Evolutionary conservation across 2,329 filamentous ascomycete genomes (phyloP), one percentile per base, ranked within the genome.

Genomic region (Fusarium coicis): DNA sequence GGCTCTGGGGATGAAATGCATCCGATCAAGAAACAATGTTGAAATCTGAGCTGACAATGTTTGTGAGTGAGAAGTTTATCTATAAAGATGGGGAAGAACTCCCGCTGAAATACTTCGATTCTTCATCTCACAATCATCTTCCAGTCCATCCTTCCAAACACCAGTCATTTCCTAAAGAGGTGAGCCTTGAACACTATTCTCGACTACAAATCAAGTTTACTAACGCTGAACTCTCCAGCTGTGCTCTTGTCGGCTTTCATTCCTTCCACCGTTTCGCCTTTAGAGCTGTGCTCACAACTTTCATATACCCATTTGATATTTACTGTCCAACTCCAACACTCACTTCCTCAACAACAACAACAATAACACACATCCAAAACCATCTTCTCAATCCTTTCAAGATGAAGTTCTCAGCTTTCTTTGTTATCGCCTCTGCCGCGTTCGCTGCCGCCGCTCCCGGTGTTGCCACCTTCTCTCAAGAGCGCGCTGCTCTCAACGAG

Each of bases 351-450:
- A 19, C 36, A 37, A 19, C 16, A 10, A 39, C 10, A 34, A 42
- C 12, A 28, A 34, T 12, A 34, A 39, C 10, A 34, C 42, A 10
- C 34, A 34, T 19, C 50, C 34, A 54, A 16, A 36, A 30, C n/a
- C 40, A 44, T 23, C n/a, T 44, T 30, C 26, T 14, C n/a, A 34
- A 56, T 23, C 68, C 18, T 72, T 63, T 79, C 84, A 87, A 83
- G 74, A 88, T 88, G 86, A 86, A 87, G 84, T 79, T 82, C 80
- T 79, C 83, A 57, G 82, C 81, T 71, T 76, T 88, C 80, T 67
- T 88, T 79, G 77, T 82, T 77, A 80, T 83, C 78, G 80, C 81
- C 65, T 81, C 87, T 61, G 85, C 85, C 73, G 83, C 85, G 70
- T 76, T 87, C 69, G 84, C 80, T 69, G 73, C 78, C 59, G 85